These are phyloP conservation scores for Ophiostoma fasciatum DNA, from an alignment of 2,329 filamentous ascomycete species.

Conservation along the genomic window DNA sequence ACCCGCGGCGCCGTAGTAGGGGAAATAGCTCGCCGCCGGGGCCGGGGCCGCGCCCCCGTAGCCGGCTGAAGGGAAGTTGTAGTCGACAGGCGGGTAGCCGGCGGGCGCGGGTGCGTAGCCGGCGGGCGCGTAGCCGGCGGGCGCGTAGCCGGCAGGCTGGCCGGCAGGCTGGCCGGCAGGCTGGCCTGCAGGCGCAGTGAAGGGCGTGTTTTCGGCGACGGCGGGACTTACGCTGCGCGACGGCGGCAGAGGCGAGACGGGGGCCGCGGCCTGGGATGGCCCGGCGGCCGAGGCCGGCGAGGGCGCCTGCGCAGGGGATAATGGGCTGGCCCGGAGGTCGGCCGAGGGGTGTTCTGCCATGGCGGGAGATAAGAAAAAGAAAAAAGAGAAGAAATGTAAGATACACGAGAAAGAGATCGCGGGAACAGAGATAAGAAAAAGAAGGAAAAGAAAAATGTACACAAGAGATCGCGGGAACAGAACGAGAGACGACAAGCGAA, in stretches of 20 bases:
- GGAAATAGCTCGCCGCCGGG: too few relatives aligned
- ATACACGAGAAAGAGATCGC: neutral
- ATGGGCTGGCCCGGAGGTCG: too few relatives aligned
- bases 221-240: conserved; percentile 2
- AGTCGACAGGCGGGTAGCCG: too few relatives aligned
- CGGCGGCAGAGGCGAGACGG: neutral
- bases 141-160: neutral
- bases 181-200: neutral
- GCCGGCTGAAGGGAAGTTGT: too few relatives aligned
- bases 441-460: too few relatives aligned
- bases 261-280: neutral
- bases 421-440: too few relatives aligned
- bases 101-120: neutral
- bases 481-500: neutral
- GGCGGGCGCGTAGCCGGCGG: neutral
- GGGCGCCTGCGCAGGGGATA: too few relatives aligned
- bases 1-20: neutral
- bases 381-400: neutral
- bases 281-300: too few relatives aligned
- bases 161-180: neutral
- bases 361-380: neutral
- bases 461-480: too few relatives aligned
- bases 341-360: too few relatives aligned
- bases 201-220: conserved; percentile 2
- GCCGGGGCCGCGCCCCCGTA: too few relatives aligned